Conservation (phyloP, 805 yeast species). For the Maudiozyma serrabonitensis region DNA sequence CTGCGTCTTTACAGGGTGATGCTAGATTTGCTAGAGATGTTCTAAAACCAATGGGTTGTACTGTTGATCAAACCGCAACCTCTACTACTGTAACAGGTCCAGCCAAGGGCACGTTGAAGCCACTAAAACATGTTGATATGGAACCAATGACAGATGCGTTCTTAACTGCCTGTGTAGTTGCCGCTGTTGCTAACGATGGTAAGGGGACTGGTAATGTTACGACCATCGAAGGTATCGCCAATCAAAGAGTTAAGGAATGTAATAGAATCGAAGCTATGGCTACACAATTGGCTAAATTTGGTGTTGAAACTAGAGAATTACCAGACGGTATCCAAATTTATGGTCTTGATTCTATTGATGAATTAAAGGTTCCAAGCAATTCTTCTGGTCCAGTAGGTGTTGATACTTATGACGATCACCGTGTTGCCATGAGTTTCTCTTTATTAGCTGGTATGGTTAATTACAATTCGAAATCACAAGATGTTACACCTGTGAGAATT, state of each 20-base stretch:
- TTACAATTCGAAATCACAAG: slow-evolving; percentile 1
- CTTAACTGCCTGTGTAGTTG: slow-evolving; percentile 91
- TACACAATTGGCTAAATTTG: slow-evolving; percentile 77
- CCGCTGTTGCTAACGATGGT: slow-evolving; percentile 70
- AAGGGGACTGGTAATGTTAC: slow-evolving; percentile 41
- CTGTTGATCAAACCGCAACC: slow-evolving; percentile 68
- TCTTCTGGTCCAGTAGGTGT: slow-evolving; percentile 42
- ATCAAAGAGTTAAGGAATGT: slow-evolving; percentile 96
- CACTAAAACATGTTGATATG: slow-evolving; percentile 80
- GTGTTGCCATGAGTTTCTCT: slow-evolving; percentile 97
- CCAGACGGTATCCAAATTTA: slow-evolving; percentile 87
- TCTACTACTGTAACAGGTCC: slow-evolving; percentile 94
- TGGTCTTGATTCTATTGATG: slow-evolving; percentile 45
- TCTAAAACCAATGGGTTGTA: slow-evolving; percentile 89
- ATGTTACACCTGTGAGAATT: slow-evolving; percentile 50
- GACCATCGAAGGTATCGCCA: slow-evolving; percentile 88
- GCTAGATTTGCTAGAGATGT: slow-evolving; percentile 94
- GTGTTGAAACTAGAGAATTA: slow-evolving; percentile 73
- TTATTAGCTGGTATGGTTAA: slow-evolving; percentile 65
- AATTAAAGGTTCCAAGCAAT: slow-evolving; percentile 47
- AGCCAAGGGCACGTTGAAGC: slow-evolving; percentile 52
- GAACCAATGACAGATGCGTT: slow-evolving; percentile 99
- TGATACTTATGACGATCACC: slow-evolving; percentile 84
- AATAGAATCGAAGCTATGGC: slow-evolving; percentile 95
- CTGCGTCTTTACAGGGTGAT: slow-evolving; percentile 88